Conservation (phyloP, 1,284 basidiomycete genomes). For the Ustilago tritici region DNA sequence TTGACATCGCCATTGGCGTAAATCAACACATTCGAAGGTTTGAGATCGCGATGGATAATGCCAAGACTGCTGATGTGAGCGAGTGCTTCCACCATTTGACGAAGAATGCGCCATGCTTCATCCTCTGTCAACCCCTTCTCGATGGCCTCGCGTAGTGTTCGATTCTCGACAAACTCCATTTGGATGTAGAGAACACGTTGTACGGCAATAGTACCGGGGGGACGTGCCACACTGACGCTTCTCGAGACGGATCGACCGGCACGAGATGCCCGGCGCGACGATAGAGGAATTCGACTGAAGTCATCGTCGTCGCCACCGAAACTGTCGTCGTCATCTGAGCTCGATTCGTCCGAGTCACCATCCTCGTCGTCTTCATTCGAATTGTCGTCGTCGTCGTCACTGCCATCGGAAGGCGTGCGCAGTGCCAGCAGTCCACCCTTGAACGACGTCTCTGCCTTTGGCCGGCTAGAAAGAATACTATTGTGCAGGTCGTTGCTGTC, state of each 20-base stretch:
- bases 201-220: conserved; percentile 60
- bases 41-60: conserved; percentile 86
- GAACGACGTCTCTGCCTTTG: conserved; percentile 19
- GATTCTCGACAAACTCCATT: conserved; percentile 75
- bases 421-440: conserved; percentile 29
- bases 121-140: conserved; percentile 70
- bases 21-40: conserved; percentile 68
- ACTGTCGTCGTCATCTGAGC: conserved; percentile 43
- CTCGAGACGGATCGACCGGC: conserved; percentile 38
- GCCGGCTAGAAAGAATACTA: conserved; percentile 10
- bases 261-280: conserved; percentile 39
- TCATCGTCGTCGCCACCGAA: conserved; percentile 42
- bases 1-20: conserved; percentile 81
- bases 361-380: conserved; percentile 20
- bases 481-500: conserved; percentile 56
- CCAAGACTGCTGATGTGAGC: conserved; percentile 87
- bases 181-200: conserved; percentile 85
- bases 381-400: conserved; percentile 23
- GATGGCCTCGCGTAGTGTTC: conserved; percentile 67
- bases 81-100: conserved; percentile 87
- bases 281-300: conserved; percentile 47
- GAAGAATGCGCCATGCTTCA: conserved; percentile 88
- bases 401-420: conserved; percentile 40
- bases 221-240: conserved; percentile 27
- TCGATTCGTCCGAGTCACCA: conserved; percentile 29